A percentile compares a stretch with the other conserved stretches of the same genome.
These are phyloP conservation scores for Diaporthe sp. DNA, from an alignment of 2,329 filamentous ascomycete genomes.

Conservation along the genomic window DNA sequence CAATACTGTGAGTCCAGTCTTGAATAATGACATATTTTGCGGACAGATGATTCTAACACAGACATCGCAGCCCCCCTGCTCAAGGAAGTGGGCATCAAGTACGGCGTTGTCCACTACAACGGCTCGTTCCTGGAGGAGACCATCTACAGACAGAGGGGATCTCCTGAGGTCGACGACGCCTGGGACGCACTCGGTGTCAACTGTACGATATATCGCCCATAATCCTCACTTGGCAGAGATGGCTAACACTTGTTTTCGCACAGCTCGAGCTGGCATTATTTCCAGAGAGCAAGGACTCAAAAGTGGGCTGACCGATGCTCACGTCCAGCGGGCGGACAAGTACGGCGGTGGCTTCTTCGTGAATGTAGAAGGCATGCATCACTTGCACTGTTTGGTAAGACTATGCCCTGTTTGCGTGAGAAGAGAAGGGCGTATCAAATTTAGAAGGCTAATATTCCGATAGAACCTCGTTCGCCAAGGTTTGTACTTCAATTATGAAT, in stretches of 20 bases:
- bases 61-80: too few relatives aligned
- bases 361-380: conserved; percentile 70
- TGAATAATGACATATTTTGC: too few relatives aligned
- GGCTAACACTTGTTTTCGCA: conserved; percentile 47
- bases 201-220: conserved; percentile 54
- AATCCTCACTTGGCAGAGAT: neutral
- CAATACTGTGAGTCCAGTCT: conserved; percentile 55
- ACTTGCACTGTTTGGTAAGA: conserved; percentile 69
- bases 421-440: neutral
- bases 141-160: conserved; percentile 63
- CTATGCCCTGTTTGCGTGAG: neutral
- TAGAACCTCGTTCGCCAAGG: conserved; percentile 71
- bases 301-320: conserved; percentile 65
- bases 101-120: conserved; percentile 61
- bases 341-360: conserved; percentile 72
- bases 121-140: conserved; percentile 69
- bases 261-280: conserved; percentile 64
- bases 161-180: conserved; percentile 69
- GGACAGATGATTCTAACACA: too few relatives aligned
- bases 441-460: neutral
- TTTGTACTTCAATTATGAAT: conserved; percentile 70
- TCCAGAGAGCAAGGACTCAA: conserved; percentile 61
- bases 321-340: conserved; percentile 67
- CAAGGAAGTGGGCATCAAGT: conserved; percentile 52
- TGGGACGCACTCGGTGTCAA: conserved; percentile 63